Conservation (phyloP, 805 yeast genomes). For the Ogataea polymorpha region DNA sequence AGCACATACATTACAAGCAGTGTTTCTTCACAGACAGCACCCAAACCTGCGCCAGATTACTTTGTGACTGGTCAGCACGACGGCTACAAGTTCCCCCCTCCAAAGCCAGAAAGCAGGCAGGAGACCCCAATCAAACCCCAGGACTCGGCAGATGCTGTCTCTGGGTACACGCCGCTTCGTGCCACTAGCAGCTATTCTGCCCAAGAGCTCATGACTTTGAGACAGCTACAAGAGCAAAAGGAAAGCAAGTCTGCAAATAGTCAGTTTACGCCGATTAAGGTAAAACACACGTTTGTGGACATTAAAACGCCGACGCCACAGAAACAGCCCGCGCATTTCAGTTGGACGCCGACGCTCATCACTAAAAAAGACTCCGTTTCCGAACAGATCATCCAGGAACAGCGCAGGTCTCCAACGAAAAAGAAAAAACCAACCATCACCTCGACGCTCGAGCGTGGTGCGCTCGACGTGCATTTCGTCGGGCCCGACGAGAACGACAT, state of each 20-base stretch:
- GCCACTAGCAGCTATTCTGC: constrained; percentile 35
- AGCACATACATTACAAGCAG: constrained; percentile 12
- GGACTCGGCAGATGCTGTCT: not conserved
- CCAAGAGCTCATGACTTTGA: constrained; percentile 38
- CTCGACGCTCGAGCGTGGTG: constrained; percentile 84
- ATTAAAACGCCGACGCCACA: constrained; percentile 31
- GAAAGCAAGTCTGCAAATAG: not conserved
- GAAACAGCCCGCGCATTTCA: constrained; percentile 28
- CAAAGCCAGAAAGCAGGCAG: constrained; percentile 28
- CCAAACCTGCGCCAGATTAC: constrained; percentile 35
- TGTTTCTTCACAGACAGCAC: not conserved
- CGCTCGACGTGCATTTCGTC: constrained; percentile 75
- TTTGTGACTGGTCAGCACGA: constrained; percentile 46
- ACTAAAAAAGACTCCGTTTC: constrained; percentile 31
- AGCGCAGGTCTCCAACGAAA: constrained; percentile 45
- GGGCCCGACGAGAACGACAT: constrained; percentile 74
- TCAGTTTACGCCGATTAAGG: constrained; percentile 28
- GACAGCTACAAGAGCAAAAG: constrained; percentile 12
- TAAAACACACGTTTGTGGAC: constrained; percentile 21
- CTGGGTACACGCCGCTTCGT: constrained; percentile 19
- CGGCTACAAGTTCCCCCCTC: constrained; percentile 54
- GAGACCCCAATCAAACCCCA: not conserved
- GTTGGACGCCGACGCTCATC: constrained; percentile 35
- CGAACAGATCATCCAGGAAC: constrained; percentile 32
- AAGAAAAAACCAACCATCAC: constrained; percentile 49